Evolutionary conservation across 129 eudicot genomes (phyloP).

Genomic region (Flaveria ramosissima): DNA sequence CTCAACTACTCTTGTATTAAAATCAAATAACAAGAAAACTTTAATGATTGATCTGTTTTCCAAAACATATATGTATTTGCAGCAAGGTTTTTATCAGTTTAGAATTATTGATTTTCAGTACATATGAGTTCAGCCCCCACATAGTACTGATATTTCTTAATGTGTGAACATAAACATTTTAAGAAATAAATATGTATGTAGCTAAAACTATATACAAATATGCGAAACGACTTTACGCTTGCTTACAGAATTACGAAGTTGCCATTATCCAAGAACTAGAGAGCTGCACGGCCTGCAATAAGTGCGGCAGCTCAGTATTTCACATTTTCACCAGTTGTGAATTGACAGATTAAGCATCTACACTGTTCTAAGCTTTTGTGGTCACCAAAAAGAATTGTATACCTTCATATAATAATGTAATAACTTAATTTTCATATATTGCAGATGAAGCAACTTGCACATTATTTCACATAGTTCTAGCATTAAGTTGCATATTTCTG

Average conservation of each 20-base stretch:
- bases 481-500: neutral
- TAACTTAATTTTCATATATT: neutral
- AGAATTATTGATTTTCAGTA: conserved; percentile 33
- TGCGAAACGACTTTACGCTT: conserved; percentile 15
- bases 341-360: conserved; percentile 23
- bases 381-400: neutral
- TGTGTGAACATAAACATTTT: conserved; percentile 34
- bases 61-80: conserved; percentile 32
- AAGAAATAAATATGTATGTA: conserved; percentile 20
- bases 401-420: neutral
- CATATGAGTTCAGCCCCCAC: conserved; percentile 36
- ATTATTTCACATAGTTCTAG: neutral
- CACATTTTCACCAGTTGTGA: conserved; percentile 12
- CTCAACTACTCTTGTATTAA: conserved; percentile 35
- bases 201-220: conserved; percentile 25
- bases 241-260: conserved; percentile 18
- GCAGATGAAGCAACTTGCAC: neutral
- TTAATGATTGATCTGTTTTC: conserved; percentile 35
- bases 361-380: conserved; percentile 8
- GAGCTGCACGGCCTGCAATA: conserved; percentile 24
- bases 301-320: conserved; percentile 22
- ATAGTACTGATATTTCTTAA: conserved; percentile 27
- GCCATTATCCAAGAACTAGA: conserved; percentile 3
- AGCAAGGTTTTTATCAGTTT: conserved; percentile 35
- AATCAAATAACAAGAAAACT: conserved; percentile 24